Percentiles rank a stretch among this genome's conserved stretches.
Conservation (phyloP, 2,329 filamentous ascomycete genomes). For the Ustilaginoidea virens region DNA sequence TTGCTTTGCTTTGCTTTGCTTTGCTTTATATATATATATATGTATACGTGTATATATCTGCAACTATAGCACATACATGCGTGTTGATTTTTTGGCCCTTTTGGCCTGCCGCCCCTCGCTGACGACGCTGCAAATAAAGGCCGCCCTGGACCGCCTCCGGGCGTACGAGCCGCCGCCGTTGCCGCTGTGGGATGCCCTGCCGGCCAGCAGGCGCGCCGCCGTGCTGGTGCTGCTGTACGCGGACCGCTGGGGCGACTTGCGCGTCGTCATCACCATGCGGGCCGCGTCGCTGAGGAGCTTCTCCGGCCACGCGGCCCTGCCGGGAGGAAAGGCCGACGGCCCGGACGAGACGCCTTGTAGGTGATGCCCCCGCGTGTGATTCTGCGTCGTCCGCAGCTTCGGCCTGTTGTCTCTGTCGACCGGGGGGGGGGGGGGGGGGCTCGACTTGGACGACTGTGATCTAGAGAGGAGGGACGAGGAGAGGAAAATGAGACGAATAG, state of each 20-base stretch:
- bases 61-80: too few species aligned
- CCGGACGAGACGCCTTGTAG: slow-evolving; percentile 44
- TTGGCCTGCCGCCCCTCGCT: too few species aligned
- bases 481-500: background rate
- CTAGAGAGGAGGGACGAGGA: background rate
- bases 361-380: slow-evolving; percentile 8
- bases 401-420: background rate
- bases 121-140: too few species aligned
- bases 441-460: too few species aligned
- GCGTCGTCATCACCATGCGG: slow-evolving; percentile 54
- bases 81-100: too few species aligned
- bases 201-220: slow-evolving; percentile 57
- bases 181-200: slow-evolving; percentile 45
- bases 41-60: too few species aligned
- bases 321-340: slow-evolving; percentile 57
- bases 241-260: slow-evolving; percentile 64
- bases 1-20: too few species aligned
- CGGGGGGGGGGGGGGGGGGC: too few species aligned
- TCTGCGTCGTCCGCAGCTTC: too few species aligned
- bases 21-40: too few species aligned
- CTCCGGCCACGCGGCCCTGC: slow-evolving; percentile 78
- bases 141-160: slow-evolving; percentile 43
- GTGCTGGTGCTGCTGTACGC: slow-evolving; percentile 82
- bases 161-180: slow-evolving; percentile 46
- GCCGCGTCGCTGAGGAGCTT: slow-evolving; percentile 48